A percentile compares a stretch with the other conserved stretches of the same genome.
phyloP scores from a whole-genome alignment of 495 filamentous ascomycete species.

The Niebla homalea region DNA sequence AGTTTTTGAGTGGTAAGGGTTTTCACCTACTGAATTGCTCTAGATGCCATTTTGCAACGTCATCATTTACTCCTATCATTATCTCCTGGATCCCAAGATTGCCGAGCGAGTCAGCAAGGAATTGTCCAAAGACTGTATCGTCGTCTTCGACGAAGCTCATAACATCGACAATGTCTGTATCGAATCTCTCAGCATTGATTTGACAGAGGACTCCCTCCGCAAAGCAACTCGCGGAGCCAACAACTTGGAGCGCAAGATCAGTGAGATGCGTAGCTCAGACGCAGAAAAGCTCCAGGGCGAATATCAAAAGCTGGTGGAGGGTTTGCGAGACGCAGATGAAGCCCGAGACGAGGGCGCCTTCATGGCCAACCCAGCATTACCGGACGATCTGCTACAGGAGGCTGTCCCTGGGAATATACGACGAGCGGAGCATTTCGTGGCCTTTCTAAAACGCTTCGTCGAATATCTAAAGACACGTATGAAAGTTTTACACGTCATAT shows the following conservation, averaged over 20 bases:
- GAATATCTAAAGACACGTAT: constrained; percentile 93
- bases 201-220: constrained; percentile 84
- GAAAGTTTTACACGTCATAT: constrained; percentile 95
- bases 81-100: constrained; percentile 95
- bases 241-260: constrained; percentile 80
- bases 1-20: constrained; percentile 10
- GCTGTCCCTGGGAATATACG: constrained; percentile 95
- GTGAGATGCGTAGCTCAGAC: constrained; percentile 84
- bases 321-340: constrained; percentile 75
- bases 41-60: constrained; percentile 98
- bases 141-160: constrained; percentile 97
- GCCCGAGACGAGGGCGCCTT: constrained; percentile 86
- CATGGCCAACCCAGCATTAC: constrained; percentile 86
- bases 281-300: constrained; percentile 86
- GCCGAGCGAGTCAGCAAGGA: constrained; percentile 93
- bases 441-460: constrained; percentile 90
- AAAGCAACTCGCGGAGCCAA: constrained; percentile 79
- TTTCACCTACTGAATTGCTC: not conserved
- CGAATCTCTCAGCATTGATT: constrained; percentile 88
- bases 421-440: constrained; percentile 89
- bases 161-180: constrained; percentile 99
- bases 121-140: constrained; percentile 93
- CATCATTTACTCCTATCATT: constrained; percentile 99
- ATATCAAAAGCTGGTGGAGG: constrained; percentile 91
- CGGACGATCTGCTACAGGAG: constrained; percentile 76